These are phyloP conservation scores for Solanum rostratum DNA, from an alignment of 257 asterid species.

Conservation along the genomic window DNA sequence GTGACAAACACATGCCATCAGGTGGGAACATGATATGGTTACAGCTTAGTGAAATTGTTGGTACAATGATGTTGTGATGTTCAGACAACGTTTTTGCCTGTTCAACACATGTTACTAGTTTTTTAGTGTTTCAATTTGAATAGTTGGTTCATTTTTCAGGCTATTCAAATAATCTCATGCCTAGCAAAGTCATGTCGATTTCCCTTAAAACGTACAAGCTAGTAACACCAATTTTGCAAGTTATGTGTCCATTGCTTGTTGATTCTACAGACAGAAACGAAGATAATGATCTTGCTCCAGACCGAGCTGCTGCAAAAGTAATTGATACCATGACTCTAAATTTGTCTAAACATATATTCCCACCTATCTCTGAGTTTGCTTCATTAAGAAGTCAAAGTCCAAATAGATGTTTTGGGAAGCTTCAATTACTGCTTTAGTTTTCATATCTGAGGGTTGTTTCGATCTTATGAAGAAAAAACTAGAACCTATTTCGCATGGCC, in stretches of 20 bases:
- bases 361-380: slow-evolving; percentile 92
- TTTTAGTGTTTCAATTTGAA: background rate
- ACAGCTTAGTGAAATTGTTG: background rate
- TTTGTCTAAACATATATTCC: slow-evolving; percentile 81
- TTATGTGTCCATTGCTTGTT: slow-evolving; percentile 89
- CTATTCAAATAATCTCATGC: slow-evolving; percentile 97
- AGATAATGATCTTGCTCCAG: slow-evolving; percentile 94
- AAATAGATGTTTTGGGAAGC: slow-evolving; percentile 95
- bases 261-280: slow-evolving; percentile 64
- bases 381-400: slow-evolving; percentile 71
- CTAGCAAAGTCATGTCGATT: slow-evolving; percentile 75
- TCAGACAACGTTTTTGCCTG: background rate
- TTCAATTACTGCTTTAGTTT: slow-evolving; percentile 88
- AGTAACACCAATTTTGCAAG: slow-evolving; percentile 86
- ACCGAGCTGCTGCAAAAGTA: slow-evolving; percentile 97
- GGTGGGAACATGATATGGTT: slow-evolving; percentile 25
- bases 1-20: slow-evolving; percentile 88
- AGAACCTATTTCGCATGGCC: slow-evolving; percentile 75
- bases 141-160: slow-evolving; percentile 33
- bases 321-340: slow-evolving; percentile 91
- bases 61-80: background rate
- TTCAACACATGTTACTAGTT: background rate
- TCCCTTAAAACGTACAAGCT: slow-evolving; percentile 94
- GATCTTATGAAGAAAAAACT: slow-evolving; percentile 78
- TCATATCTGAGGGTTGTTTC: slow-evolving; percentile 88